phyloP scores from a whole-genome alignment of 169 alveolate species.

The Eimeria maxima region DNA sequence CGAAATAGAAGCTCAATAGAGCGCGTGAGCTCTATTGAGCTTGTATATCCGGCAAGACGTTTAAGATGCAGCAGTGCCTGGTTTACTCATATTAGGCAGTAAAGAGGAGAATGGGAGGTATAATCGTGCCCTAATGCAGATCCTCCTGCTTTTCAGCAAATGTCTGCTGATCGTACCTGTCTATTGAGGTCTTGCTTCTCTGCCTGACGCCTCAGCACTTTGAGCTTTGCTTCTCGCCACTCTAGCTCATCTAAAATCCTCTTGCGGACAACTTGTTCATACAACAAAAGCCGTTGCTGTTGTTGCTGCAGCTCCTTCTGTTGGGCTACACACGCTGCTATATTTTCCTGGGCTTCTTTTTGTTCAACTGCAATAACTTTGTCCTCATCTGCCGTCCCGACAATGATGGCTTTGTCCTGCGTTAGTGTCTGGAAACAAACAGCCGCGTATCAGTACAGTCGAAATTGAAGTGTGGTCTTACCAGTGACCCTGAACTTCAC shows the following conservation, averaged over 20 bases:
- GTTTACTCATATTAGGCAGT: no score
- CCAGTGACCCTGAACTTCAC: background rate
- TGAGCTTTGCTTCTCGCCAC: slow-evolving; percentile 56
- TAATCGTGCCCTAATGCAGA: background rate
- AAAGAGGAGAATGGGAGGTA: no score
- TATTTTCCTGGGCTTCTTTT: slow-evolving; percentile 66
- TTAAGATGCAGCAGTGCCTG: background rate
- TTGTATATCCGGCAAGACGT: background rate
- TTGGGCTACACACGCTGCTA: slow-evolving; percentile 28
- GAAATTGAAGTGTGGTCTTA: background rate
- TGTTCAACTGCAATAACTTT: slow-evolving; percentile 70
- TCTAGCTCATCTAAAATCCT: slow-evolving; percentile 67
- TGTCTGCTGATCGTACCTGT: background rate
- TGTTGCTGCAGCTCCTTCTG: slow-evolving; percentile 79
- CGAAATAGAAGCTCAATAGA: background rate
- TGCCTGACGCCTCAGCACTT: slow-evolving; percentile 72
- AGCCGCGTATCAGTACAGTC: background rate
- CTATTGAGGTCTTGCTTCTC: slow-evolving; percentile 42
- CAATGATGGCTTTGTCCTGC: slow-evolving; percentile 50
- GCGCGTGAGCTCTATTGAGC: background rate
- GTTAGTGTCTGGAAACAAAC: slow-evolving; percentile 43
- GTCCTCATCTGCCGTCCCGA: slow-evolving; percentile 77
- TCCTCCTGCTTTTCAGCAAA: no score
- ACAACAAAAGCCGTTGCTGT: slow-evolving; percentile 59
- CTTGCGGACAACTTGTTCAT: slow-evolving; percentile 73